Conservation (phyloP, 139 green algal species). For the Chlorella sp. region DNA sequence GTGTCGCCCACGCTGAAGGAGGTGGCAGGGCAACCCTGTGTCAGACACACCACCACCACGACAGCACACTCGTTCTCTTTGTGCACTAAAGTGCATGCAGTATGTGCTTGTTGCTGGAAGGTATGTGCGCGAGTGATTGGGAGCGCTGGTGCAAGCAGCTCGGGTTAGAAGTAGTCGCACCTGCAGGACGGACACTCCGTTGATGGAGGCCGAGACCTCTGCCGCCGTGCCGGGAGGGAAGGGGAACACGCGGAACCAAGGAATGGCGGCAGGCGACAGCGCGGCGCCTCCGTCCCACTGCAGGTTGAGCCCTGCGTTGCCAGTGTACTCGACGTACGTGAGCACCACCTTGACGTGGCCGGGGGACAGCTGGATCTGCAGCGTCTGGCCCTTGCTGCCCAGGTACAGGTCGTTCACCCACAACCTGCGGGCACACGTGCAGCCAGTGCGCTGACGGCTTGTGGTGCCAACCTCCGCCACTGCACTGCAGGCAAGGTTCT, state of each 20-base stretch:
- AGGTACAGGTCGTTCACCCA: conserved; percentile 12
- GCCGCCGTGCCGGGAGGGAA: background rate
- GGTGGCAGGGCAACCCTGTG: background rate
- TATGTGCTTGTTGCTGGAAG: too few relatives aligned
- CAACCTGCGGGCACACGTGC: background rate
- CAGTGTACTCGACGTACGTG: conserved; percentile 5
- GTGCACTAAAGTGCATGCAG: too few relatives aligned
- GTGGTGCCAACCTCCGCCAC: too few relatives aligned
- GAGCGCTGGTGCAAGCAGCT: too few relatives aligned
- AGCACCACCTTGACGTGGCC: conserved; percentile 18
- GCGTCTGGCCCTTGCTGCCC: background rate
- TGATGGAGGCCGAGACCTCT: conserved; percentile 12
- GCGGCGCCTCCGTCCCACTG: background rate
- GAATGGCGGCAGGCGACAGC: background rate
- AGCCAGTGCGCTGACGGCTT: background rate
- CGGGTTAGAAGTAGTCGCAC: too few relatives aligned
- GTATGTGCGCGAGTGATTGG: too few relatives aligned
- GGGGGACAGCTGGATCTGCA: background rate
- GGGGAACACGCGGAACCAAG: conserved; percentile 12
- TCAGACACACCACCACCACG: too few relatives aligned
- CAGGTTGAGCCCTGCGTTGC: background rate
- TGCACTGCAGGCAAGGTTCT: too few relatives aligned
- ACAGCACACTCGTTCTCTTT: too few relatives aligned
- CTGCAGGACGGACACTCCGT: conserved; percentile 8
- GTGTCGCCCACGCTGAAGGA: conserved; percentile 1